Conservation (phyloP, 495 filamentous ascomycete genomes). For the Aspergillus indologenus region DNA sequence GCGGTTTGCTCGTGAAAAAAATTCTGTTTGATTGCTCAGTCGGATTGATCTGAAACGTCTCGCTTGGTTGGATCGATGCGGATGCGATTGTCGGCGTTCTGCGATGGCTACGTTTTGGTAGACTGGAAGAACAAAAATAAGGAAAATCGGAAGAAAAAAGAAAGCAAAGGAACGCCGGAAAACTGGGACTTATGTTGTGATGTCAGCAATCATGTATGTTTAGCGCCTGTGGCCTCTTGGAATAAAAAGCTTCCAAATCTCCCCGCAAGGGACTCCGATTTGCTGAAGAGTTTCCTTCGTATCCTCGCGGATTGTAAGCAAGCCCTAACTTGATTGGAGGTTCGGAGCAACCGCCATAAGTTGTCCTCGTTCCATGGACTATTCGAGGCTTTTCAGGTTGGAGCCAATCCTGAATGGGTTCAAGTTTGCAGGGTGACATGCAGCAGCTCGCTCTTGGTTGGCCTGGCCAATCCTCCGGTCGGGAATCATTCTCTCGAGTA, state of each 20-base stretch:
- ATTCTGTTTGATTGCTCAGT: slow-evolving; percentile 8
- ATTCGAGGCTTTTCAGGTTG: not conserved
- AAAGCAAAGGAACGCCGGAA: slow-evolving; percentile 3
- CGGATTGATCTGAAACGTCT: slow-evolving; percentile 5
- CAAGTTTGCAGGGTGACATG: not conserved
- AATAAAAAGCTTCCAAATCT: slow-evolving; percentile 3
- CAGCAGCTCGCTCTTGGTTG: not conserved
- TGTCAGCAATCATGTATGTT: slow-evolving; percentile 9
- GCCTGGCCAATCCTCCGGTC: not conserved
- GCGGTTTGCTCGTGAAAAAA: slow-evolving; percentile 14
- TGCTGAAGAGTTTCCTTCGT: not conserved
- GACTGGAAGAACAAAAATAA: slow-evolving; percentile 3
- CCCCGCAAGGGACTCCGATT: slow-evolving; percentile 1
- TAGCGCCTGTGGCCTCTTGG: slow-evolving; percentile 11
- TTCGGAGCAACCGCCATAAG: not conserved
- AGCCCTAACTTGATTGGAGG: not conserved
- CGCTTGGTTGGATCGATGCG: slow-evolving; percentile 8
- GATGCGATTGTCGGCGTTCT: slow-evolving; percentile 6
- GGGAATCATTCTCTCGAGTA: too few relatives aligned
- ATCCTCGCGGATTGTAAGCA: not conserved
- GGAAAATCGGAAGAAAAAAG: slow-evolving; percentile 3
- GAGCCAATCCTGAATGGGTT: not conserved
- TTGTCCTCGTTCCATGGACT: not conserved
- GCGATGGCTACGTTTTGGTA: not conserved
- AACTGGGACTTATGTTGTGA: slow-evolving; percentile 8